These are phyloP conservation scores for Cajanus cajan DNA, from an alignment of 306 rosid species.

Conservation along the genomic window DNA sequence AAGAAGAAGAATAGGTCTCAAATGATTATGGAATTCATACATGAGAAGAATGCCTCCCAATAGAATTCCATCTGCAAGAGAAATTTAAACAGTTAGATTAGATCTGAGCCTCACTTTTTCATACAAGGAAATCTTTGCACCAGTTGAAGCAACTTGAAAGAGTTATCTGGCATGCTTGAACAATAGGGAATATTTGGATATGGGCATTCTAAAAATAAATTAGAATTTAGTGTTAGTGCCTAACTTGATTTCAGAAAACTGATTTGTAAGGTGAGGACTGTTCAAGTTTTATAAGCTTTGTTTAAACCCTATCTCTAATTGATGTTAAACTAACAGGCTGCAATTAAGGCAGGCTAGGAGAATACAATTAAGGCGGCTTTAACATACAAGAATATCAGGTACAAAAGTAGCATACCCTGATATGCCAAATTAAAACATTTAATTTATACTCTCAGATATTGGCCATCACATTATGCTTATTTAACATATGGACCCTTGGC, in stretches of 20 bases:
- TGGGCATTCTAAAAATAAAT: not conserved
- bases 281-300: no score
- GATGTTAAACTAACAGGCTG: no score
- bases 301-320: no score
- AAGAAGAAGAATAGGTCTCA: conserved; percentile 80
- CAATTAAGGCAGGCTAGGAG: no score
- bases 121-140: not conserved
- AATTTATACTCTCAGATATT: not conserved
- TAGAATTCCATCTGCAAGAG: conserved; percentile 88
- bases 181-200: not conserved
- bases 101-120: conserved; percentile 21
- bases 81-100: conserved; percentile 7
- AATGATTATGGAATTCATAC: conserved; percentile 90
- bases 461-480: not conserved
- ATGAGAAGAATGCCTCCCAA: conserved; percentile 94
- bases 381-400: not conserved
- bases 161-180: not conserved
- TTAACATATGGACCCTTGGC: not conserved
- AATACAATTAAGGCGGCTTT: no score
- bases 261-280: no score
- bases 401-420: not conserved
- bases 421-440: not conserved
- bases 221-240: no score
- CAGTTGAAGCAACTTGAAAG: not conserved
- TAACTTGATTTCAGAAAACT: no score